Conservation (phyloP, 2,329 filamentous ascomycete genomes). For the Aspergillus carbonarius region DNA sequence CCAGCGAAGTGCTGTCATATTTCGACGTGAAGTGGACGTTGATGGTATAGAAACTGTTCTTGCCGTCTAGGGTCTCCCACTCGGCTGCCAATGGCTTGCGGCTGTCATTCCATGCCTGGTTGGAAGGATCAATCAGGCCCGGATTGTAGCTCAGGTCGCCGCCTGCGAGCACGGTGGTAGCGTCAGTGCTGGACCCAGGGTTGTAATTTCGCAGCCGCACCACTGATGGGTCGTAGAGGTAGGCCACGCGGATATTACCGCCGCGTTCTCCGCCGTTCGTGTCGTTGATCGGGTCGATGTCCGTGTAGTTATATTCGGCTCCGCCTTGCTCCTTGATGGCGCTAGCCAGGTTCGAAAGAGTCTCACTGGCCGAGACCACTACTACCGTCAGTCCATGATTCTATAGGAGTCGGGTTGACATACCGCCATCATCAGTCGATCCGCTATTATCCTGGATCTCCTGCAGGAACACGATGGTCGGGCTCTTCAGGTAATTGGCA, state of each 20-base stretch:
- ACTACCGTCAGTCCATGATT: neutral
- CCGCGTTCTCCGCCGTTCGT: slow-evolving; percentile 66
- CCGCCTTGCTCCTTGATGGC: slow-evolving; percentile 54
- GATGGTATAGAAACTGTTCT: slow-evolving; percentile 65
- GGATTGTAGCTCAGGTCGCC: slow-evolving; percentile 67
- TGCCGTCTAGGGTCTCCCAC: slow-evolving; percentile 60
- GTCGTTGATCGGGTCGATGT: slow-evolving; percentile 60
- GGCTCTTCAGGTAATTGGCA: slow-evolving; percentile 61
- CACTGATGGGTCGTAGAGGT: slow-evolving; percentile 64
- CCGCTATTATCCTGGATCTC: slow-evolving; percentile 70
- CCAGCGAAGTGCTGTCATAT: slow-evolving; percentile 62
- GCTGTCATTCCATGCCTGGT: slow-evolving; percentile 59
- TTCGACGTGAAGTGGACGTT: slow-evolving; percentile 70
- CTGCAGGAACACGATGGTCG: slow-evolving; percentile 67
- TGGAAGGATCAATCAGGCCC: slow-evolving; percentile 64
- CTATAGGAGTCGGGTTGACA: neutral
- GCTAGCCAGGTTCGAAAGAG: slow-evolving; percentile 56
- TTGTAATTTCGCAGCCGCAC: slow-evolving; percentile 61
- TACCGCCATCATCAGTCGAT: slow-evolving; percentile 58
- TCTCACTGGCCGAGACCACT: slow-evolving; percentile 57
- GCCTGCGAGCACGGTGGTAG: slow-evolving; percentile 58
- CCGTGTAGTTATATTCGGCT: slow-evolving; percentile 57
- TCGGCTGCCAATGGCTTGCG: slow-evolving; percentile 68
- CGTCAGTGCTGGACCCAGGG: slow-evolving; percentile 55
- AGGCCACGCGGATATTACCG: slow-evolving; percentile 70